A percentile compares a stretch with the other conserved stretches of the same genome.
Evolutionary conservation across 2,329 filamentous ascomycete species (phyloP).

Genomic region (Parastagonospora nodorum): DNA sequence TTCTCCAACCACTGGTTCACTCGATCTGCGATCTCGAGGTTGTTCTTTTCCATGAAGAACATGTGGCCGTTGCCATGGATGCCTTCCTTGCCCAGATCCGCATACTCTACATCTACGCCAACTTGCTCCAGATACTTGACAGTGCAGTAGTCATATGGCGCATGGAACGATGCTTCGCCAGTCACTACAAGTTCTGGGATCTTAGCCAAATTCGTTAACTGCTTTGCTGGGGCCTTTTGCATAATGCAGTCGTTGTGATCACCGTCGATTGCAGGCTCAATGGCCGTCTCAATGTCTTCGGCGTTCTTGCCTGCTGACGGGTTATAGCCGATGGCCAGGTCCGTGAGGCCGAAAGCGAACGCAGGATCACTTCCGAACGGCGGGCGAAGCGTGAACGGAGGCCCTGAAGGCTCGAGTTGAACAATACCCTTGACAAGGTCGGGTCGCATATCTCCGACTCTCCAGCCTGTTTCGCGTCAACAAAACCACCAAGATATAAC

Average conservation of each 20-base stretch:
- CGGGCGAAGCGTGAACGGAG: constrained; percentile 46
- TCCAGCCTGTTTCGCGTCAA: constrained; percentile 41
- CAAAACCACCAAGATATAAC: too few species aligned
- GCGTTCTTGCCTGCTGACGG: constrained; percentile 35
- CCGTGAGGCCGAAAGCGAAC: constrained; percentile 39
- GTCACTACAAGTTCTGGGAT: constrained; percentile 59
- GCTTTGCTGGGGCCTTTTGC: constrained; percentile 48
- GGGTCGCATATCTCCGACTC: constrained; percentile 57
- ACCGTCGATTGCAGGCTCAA: constrained; percentile 26
- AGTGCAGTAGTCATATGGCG: constrained; percentile 61
- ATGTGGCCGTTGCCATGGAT: constrained; percentile 61
- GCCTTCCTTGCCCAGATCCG: constrained; percentile 60
- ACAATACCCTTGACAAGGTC: constrained; percentile 56
- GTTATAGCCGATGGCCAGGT: constrained; percentile 38
- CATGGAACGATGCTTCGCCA: constrained; percentile 60
- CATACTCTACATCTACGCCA: constrained; percentile 29
- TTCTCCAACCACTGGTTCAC: constrained; percentile 4
- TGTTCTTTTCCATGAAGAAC: constrained; percentile 43
- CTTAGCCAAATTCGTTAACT: constrained; percentile 55
- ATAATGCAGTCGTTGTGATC: constrained; percentile 45
- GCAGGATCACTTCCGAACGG: constrained; percentile 21
- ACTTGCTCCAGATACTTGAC: constrained; percentile 57
- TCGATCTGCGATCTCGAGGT: constrained; percentile 21
- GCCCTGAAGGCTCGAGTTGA: constrained; percentile 59
- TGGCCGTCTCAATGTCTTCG: constrained; percentile 23